Evolutionary conservation across 257 asterid species (phyloP), one percentile per base, ranked within the genome.

Genomic region (Parsonsia alboflavescens): DNA sequence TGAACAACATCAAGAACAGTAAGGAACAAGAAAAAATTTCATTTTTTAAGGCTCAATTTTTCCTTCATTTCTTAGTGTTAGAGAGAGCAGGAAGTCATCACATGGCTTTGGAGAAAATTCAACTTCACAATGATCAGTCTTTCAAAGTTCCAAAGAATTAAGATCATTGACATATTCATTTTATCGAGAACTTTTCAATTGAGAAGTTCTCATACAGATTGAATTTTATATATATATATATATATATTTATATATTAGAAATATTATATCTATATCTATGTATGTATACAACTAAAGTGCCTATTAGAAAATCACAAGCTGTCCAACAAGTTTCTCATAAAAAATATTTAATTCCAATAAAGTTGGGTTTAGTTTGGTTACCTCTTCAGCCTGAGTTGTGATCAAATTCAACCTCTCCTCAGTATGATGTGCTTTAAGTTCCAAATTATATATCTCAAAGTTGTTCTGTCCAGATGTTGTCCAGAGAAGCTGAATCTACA

Each of bases 401-500:
- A 79, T 78, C 74, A 76, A 82, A 57, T 84, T 52, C 19, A 87
- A 72, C 76, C 90, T 89, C 59, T 78, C 77, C 73, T 93, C 90
- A n/a, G 94, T 87, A 54, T 87, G 93, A 26, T 69, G 72, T 22
- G 83, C 94, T 68, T 80, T 89, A 52, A 72, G 66, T 80, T 89
- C 93, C 81, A 91, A 76, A 41, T 46, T 73, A 73, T 87, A 82
- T 75, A 93, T 88, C 74, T 91, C 92, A 71, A 91, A 88, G 87
- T 88, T 88, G 75, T 84, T 88, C 73, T 80, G 83, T 72, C 94
- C 84, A 66, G 96, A 89, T 65, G 82, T 80, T 9, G 78, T 86
- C 98, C 97, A 89, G 33, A 89, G 93, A 84, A 77, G 87, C 59
- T 84, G 90, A 75, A 91, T 87, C 97, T 93, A 81, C 80, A 79